Conservation (phyloP, 331 rosid species). For the Malus hybrid region DNA sequence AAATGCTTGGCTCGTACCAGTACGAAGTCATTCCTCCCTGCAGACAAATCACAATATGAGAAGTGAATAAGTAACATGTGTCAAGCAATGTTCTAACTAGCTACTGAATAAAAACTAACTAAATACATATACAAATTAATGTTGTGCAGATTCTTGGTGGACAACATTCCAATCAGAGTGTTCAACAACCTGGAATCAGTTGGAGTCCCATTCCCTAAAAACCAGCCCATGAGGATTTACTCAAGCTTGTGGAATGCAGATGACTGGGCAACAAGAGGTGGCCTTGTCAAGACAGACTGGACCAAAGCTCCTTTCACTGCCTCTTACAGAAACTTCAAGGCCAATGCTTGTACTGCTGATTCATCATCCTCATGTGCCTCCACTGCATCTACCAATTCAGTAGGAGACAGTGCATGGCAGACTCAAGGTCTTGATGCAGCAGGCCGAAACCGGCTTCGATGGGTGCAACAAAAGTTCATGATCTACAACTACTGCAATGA, state of each 20-base stretch:
- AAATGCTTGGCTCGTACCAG: too few relatives aligned
- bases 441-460: slow-evolving; percentile 30
- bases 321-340: slow-evolving; percentile 41
- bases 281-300: slow-evolving; percentile 54
- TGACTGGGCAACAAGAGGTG: slow-evolving; percentile 79
- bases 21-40: too few relatives aligned
- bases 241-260: slow-evolving; percentile 73
- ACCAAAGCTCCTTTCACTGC: slow-evolving; percentile 72
- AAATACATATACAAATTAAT: neutral
- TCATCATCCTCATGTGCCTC: slow-evolving; percentile 5
- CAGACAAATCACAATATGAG: neutral
- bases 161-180: slow-evolving; percentile 24
- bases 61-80: too few relatives aligned
- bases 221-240: slow-evolving; percentile 57
- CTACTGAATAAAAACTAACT: too few relatives aligned
- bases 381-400: neutral
- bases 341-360: slow-evolving; percentile 31
- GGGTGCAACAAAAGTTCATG: slow-evolving; percentile 37
- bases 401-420: slow-evolving; percentile 7
- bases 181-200: slow-evolving; percentile 23
- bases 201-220: slow-evolving; percentile 40
- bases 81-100: too few relatives aligned
- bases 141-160: slow-evolving; percentile 14
- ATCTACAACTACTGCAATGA: slow-evolving; percentile 27
- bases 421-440: slow-evolving; percentile 18